Evolutionary conservation across 2,329 filamentous ascomycete genomes (phyloP).

Genomic region (Thielaviopsis populi): DNA sequence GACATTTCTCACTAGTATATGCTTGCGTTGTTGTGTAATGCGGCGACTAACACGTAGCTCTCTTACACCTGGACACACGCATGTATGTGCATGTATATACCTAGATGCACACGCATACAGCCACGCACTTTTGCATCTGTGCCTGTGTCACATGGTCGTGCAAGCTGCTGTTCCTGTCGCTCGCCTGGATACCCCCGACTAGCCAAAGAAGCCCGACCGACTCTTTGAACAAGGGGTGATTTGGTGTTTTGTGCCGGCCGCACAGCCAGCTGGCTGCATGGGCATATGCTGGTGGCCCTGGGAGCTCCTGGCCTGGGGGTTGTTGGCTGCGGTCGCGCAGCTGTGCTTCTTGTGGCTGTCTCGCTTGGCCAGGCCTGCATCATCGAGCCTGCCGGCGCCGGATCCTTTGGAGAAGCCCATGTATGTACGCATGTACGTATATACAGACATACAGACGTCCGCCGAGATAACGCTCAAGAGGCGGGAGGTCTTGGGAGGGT

Average conservation of each 20-base stretch:
- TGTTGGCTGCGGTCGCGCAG: background rate
- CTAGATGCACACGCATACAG: background rate
- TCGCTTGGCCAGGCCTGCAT: background rate
- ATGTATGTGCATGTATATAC: background rate
- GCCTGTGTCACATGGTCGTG: background rate
- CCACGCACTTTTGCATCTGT: background rate
- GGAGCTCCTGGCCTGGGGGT: background rate
- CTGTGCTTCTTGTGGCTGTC: background rate
- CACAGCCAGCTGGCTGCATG: too few species aligned
- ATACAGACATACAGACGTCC: background rate
- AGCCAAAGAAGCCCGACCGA: background rate
- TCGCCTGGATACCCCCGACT: too few species aligned
- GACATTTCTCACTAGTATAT: background rate
- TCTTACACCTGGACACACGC: background rate
- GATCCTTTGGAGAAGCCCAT: background rate
- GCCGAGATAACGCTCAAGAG: background rate
- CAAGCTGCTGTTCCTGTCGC: background rate
- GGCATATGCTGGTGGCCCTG: background rate
- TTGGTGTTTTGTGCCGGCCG: too few species aligned
- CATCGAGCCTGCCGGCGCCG: background rate
- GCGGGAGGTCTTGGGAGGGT: background rate
- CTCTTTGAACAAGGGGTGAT: background rate
- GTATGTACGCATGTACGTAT: background rate
- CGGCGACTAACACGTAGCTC: background rate
- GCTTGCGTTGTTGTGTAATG: background rate